phyloP scores from a whole-genome alignment of 2,329 filamentous ascomycete species.

The Colletotrichum nymphaeae region DNA sequence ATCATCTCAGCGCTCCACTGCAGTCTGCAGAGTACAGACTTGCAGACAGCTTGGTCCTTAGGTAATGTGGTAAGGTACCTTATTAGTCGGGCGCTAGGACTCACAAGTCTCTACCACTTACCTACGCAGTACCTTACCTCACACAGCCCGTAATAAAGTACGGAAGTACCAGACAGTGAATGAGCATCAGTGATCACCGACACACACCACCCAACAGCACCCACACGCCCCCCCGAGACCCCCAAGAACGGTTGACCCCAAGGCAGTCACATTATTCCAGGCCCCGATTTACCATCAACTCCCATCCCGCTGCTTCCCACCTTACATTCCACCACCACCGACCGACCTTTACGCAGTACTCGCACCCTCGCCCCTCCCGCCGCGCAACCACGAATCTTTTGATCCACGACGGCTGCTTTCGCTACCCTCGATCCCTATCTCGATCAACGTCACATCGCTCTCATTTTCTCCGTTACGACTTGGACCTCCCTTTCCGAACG shows the following conservation, averaged over 20 bases:
- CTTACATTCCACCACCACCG: slow-evolving; percentile 10
- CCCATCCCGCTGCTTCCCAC: slow-evolving; percentile 9
- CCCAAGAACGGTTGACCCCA: slow-evolving; percentile 5
- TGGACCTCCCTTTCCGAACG: not conserved
- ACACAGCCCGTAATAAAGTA: too few species aligned
- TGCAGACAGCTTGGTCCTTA: not conserved
- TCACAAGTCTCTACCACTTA: too few species aligned
- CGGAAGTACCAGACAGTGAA: not conserved
- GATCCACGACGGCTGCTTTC: slow-evolving; percentile 16
- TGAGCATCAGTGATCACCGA: not conserved
- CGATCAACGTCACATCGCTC: not conserved
- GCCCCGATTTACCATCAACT: slow-evolving; percentile 31
- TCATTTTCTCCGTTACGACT: slow-evolving; percentile 6
- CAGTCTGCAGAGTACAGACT: not conserved
- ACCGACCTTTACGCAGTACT: not conserved
- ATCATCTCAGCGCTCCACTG: too few species aligned
- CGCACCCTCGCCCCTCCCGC: slow-evolving; percentile 20
- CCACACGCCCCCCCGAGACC: not conserved
- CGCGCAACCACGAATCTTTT: slow-evolving; percentile 21
- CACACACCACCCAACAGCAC: not conserved
- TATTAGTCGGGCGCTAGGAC: not conserved
- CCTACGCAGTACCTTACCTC: too few species aligned
- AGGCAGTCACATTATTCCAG: slow-evolving; percentile 36
- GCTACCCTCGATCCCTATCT: not conserved
- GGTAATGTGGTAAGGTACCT: not conserved